Evolutionary conservation across 1,284 basidiomycete genomes (phyloP), one percentile per base, ranked within the genome.

Genomic region (Leccinum subatratum): DNA sequence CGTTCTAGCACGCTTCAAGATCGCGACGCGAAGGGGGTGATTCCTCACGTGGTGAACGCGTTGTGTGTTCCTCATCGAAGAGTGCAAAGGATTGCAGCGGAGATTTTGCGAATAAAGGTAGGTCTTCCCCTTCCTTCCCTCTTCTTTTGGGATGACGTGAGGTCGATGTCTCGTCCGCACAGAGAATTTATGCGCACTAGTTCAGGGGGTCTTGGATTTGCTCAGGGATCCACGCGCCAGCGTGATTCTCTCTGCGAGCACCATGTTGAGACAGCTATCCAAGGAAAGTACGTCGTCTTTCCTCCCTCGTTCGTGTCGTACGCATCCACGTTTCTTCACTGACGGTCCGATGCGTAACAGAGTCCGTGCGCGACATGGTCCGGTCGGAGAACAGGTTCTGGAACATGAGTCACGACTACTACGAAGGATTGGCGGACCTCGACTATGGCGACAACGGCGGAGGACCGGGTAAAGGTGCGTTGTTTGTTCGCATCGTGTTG

Each of bases 341-440:
- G 22, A 37, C 11, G 32, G 25, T 32, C 30, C n/a, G n/a, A n/a
- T n/a, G 18, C 9, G 12, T 58, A 30, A n/a, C 59, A 74, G 73
- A 62, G 6, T 58, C 63, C 3, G 67, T 74, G 14, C 69, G 73
- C 32, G 65, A 73, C 6, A 69, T n/a, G 28, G 66, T 77, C 7
- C 20, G 66, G 12, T 51, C 16, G 4, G 62, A 68, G 14, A 61
- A 71, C 0, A 30, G 61, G 6, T 73, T 74, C 51, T 64, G 62
- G 70, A 11, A 64, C 0, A 39, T 77, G 66, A 69, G 72, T n/a
- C 32, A 63, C 1, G 66, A 73, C 9, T 74, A 74, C 60, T 69
- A 74, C 3, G 63, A 72, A 2, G 66, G 63, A 7, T 61, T 76
- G 1, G 45, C 71, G 1, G 45, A 64, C 8, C 64, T 77, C 51